Percentiles rank a stretch among this genome's conserved stretches.
These are phyloP conservation scores for Microsporum canis DNA, from an alignment of 2,329 filamentous ascomycete species.

Conservation along the genomic window DNA sequence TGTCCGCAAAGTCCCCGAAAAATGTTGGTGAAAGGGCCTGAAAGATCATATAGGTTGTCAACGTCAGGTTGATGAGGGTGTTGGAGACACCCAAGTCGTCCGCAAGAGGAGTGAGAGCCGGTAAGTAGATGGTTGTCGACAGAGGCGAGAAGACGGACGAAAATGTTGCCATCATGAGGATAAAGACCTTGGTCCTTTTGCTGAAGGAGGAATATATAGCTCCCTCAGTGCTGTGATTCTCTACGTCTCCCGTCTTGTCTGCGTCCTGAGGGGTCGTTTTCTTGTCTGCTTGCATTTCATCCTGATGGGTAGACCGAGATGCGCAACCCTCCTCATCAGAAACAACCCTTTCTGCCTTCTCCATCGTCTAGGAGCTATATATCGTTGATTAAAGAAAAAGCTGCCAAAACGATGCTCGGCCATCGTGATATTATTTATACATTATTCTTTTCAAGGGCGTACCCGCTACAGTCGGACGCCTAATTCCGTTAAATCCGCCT, in stretches of 20 bases:
- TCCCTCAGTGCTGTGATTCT: not conserved
- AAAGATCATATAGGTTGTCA: conserved; percentile 43
- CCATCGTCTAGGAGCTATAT: not conserved
- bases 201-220: conserved; percentile 1
- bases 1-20: conserved; percentile 52
- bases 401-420: not conserved
- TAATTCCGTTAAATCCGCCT: not conserved
- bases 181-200: not conserved
- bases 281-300: not conserved
- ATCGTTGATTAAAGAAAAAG: not conserved
- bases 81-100: conserved; percentile 31
- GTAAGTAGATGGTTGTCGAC: conserved; percentile 38
- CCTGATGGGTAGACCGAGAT: not conserved
- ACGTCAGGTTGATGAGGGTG: conserved; percentile 39
- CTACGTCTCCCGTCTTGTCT: not conserved
- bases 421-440: not conserved
- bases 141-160: conserved; percentile 8
- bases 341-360: not conserved
- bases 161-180: conserved; percentile 8
- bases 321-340: not conserved
- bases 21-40: conserved; percentile 52
- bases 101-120: conserved; percentile 25
- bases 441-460: not conserved
- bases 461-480: not conserved
- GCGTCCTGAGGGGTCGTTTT: not conserved